Conservation (phyloP, 1,284 basidiomycete species). For the Sparassis latifolia region DNA sequence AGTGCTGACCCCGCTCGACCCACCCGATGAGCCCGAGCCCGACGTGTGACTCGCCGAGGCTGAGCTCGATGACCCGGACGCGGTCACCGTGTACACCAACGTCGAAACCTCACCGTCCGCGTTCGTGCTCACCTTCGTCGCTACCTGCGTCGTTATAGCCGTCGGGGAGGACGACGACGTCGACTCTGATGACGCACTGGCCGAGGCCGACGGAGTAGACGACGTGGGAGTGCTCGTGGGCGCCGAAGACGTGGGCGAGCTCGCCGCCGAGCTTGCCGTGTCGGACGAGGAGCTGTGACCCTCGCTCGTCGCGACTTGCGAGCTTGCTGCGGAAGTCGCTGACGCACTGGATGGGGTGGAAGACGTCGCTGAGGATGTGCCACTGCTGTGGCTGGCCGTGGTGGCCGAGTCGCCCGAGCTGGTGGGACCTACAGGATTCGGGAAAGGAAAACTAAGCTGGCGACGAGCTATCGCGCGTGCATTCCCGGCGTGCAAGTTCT, state of each 20-base stretch:
- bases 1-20: slow-evolving; percentile 36
- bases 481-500: neutral
- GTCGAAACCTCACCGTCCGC: slow-evolving; percentile 1
- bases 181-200: neutral
- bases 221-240: neutral
- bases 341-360: neutral
- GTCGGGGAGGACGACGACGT: neutral
- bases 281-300: neutral
- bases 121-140: slow-evolving; percentile 4
- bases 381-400: neutral
- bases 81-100: neutral
- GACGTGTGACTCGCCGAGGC: neutral
- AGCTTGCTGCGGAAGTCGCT: neutral
- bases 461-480: neutral
- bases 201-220: neutral
- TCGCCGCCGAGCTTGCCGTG: neutral
- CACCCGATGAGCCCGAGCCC: neutral
- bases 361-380: neutral
- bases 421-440: neutral
- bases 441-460: neutral
- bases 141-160: neutral
- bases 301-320: no score
- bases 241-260: neutral
- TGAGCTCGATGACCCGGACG: neutral
- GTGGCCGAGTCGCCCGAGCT: neutral